Conservation (phyloP, 2,329 filamentous ascomycete genomes). For the Aspergillus alliaceus region DNA sequence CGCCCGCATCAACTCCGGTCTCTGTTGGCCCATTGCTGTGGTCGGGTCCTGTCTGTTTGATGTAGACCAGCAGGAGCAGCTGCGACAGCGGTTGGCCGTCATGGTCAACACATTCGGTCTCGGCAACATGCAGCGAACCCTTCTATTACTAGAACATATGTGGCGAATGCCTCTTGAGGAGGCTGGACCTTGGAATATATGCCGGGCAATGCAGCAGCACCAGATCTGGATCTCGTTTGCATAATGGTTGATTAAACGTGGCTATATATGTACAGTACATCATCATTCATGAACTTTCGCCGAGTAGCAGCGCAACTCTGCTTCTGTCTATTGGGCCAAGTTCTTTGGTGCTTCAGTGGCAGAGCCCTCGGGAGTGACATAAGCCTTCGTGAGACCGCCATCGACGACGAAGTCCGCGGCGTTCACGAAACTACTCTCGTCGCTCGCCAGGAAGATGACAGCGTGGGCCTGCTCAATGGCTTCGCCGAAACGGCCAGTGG, state of each 20-base stretch:
- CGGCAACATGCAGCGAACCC: slow-evolving; percentile 49
- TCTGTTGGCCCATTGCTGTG: slow-evolving; percentile 35
- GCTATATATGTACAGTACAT: slow-evolving; percentile 13
- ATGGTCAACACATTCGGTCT: slow-evolving; percentile 40
- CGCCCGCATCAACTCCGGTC: slow-evolving; percentile 34
- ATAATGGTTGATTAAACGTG: slow-evolving; percentile 23
- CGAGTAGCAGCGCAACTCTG: not conserved
- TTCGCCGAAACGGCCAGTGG: slow-evolving; percentile 83
- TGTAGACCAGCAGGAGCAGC: slow-evolving; percentile 19
- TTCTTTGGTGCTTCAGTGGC: slow-evolving; percentile 55
- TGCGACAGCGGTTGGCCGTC: slow-evolving; percentile 30
- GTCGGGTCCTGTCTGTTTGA: slow-evolving; percentile 28
- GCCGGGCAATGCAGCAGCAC: slow-evolving; percentile 47
- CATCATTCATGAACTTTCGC: slow-evolving; percentile 4
- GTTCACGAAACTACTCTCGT: slow-evolving; percentile 88
- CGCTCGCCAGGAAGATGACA: slow-evolving; percentile 81
- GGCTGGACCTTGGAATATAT: slow-evolving; percentile 47
- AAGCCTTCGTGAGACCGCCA: slow-evolving; percentile 90
- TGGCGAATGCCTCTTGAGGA: slow-evolving; percentile 39
- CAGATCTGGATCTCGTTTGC: slow-evolving; percentile 54
- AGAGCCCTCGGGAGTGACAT: slow-evolving; percentile 65
- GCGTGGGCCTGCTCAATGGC: slow-evolving; percentile 91
- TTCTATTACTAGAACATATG: slow-evolving; percentile 44
- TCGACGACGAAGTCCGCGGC: slow-evolving; percentile 93
- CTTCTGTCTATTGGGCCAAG: slow-evolving; percentile 30